Evolutionary conservation across 306 rosid genomes (phyloP).

Genomic region (Sphenostylis stenocarpa): DNA sequence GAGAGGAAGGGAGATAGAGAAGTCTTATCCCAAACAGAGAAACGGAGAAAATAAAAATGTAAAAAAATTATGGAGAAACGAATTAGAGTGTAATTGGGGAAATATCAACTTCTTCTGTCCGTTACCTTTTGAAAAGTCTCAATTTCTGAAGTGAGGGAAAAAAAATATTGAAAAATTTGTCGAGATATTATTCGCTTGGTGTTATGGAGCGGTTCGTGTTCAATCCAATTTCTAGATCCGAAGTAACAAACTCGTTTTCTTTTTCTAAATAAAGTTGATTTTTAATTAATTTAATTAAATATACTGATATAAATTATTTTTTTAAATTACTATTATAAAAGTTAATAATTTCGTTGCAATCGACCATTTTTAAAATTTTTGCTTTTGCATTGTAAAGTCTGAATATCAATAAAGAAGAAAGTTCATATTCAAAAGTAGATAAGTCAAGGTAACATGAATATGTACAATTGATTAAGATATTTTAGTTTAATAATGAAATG

Average conservation of each 20-base stretch:
- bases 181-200: not conserved
- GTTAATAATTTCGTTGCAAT: no score
- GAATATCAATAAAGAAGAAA: no score
- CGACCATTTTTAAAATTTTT: no score
- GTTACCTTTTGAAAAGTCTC: slow-evolving; percentile 22
- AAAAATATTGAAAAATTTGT: not conserved
- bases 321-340: not conserved
- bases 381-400: no score
- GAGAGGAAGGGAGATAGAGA: not conserved
- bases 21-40: slow-evolving; percentile 34
- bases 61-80: not conserved
- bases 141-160: not conserved
- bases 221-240: not conserved
- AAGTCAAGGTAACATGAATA: not conserved
- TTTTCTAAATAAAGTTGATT: not conserved
- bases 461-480: not conserved
- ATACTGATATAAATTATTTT: no score
- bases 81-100: not conserved
- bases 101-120: slow-evolving; percentile 6
- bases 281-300: no score
- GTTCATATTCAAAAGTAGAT: no score
- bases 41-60: not conserved
- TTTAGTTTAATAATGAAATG: not conserved
- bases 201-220: not conserved
- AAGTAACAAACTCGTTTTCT: slow-evolving; percentile 28